These are phyloP conservation scores for Ceratocystis eucalypticola DNA, from an alignment of 2,329 filamentous ascomycete genomes.

Conservation along the genomic window DNA sequence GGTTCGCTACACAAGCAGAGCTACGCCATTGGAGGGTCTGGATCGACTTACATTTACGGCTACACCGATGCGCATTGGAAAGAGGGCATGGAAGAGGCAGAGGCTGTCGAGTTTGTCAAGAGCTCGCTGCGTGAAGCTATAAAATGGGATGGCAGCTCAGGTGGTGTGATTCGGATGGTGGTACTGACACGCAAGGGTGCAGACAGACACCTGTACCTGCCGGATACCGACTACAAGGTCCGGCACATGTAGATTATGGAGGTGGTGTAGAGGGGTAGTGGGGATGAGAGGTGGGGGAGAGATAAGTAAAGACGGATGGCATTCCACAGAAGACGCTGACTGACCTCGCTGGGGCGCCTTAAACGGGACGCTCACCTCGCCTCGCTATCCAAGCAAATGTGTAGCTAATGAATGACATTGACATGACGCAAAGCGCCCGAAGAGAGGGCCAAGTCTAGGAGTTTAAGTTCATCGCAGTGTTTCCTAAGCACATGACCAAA, in stretches of 20 bases:
- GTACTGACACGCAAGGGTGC: constrained; percentile 84
- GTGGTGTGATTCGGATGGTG: constrained; percentile 95
- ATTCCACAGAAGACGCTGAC: neutral
- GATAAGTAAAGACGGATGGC: neutral
- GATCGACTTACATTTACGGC: constrained; percentile 98
- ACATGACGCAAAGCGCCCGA: neutral
- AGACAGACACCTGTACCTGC: constrained; percentile 86
- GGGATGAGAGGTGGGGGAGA: neutral
- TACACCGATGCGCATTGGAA: constrained; percentile 96
- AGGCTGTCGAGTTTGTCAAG: constrained; percentile 88
- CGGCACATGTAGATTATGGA: constrained; percentile 43
- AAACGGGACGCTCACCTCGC: neutral
- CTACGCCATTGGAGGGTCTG: constrained; percentile 90
- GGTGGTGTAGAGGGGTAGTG: neutral
- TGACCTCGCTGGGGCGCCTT: neutral
- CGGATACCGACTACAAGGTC: constrained; percentile 74
- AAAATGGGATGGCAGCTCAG: constrained; percentile 98
- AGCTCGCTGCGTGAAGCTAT: constrained; percentile 83
- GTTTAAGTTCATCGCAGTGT: neutral
- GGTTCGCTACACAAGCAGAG: constrained; percentile 95
- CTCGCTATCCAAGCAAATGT: neutral
- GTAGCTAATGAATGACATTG: constrained; percentile 8
- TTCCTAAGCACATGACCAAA: neutral
- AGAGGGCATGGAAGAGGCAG: constrained; percentile 84
- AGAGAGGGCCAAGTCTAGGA: neutral